Evolutionary conservation across 805 yeast species (phyloP), one percentile per base, ranked within the genome.

Genomic region (Yamadazyma nakazawae): DNA sequence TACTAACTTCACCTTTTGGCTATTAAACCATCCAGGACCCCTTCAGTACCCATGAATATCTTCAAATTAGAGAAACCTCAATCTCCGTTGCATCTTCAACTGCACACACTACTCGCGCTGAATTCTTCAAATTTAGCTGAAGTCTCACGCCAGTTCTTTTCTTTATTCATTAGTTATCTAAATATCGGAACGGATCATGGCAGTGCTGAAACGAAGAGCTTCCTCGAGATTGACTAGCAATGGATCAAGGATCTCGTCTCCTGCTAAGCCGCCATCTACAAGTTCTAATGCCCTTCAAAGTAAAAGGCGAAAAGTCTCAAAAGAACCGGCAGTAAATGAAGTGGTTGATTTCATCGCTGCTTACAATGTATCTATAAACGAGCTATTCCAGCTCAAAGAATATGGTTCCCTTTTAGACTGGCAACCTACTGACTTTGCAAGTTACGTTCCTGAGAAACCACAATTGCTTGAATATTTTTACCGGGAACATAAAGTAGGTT

Each of bases 361-460:
- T 34, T 79, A 78, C 59, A 78, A 77, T 42, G 43, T 76, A 5
- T 60, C 78, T 21, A 68, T 79, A 0, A 79, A 81, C 50, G 90
- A 85, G 57, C 63, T 85, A 16, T 84, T 80, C 54, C 88, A 85
- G 57, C 62, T 85, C 24, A 66, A 73, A 47, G 79, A 82, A 53
- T 85, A 76, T 58, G 79, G 81, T 17, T 80, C 88, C 0, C 59
- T 84, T 37, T 78, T 75, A 0, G 79, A 78, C 16, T 85, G 82
- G 77, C 77, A 83, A 52, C 90, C 90, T 0, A 11, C 60, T 43
- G 79, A 66, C 43, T 66, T 66, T 50, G 49, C 53, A 1, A 40
- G 51, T 9, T 45, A 44, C 16, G 41, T 55, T 25, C 26, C 56
- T 11, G 67, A 62, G 14, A 51, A 64, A 30, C 69, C 73, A 5